Evolutionary conservation across 2,329 filamentous ascomycete genomes (phyloP), one percentile per base, ranked within the genome.

Genomic region (Lecanicillium sp.): DNA sequence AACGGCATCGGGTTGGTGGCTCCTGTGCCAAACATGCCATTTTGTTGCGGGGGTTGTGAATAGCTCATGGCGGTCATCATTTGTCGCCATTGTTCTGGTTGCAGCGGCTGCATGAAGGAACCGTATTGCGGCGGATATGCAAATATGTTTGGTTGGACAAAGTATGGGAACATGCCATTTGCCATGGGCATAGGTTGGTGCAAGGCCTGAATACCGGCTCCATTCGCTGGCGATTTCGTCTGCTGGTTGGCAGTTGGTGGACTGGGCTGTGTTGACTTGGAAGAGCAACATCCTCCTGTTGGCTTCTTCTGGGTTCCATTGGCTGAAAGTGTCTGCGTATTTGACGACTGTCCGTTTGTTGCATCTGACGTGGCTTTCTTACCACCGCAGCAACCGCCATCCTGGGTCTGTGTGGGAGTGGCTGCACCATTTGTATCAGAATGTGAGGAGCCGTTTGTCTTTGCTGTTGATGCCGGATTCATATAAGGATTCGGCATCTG

Each of bases 101-200:
- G 68, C 9, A 76, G 59, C 4, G 72, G 72, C 35, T 74, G 70
- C 45, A 71, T 60, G 47, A 65, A 75, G 1, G 72, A 74, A 7
- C 72, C 72, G 49, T 71, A 73, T 16, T 71, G 64, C 3, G 71
- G 60, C 4, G 72, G 71, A 36, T 75, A 75, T 8, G 67, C 68
- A 45, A 71, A 75, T 13, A 73, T 56, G 13, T 63, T 67, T 3
- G 63, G 62, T 27, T 67, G 65, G 5, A 60, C 49, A 37, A 62
- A 67, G 49, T 61, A 65, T 6, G 56, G 51, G 43, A 61, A 64
- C 44, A 65, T 57, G 42, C 59, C 57, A 37, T 62, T 59, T 2
- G 57, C 52, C 49, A 67, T 55, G 33, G 55, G 48, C 18, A 63
- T 52, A 0, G 59, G 51, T 3, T 56, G 39, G 28, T 59, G 58